These are phyloP conservation scores for Cryptococcus sp. DNA, from an alignment of 1,284 basidiomycete species.

Conservation along the genomic window DNA sequence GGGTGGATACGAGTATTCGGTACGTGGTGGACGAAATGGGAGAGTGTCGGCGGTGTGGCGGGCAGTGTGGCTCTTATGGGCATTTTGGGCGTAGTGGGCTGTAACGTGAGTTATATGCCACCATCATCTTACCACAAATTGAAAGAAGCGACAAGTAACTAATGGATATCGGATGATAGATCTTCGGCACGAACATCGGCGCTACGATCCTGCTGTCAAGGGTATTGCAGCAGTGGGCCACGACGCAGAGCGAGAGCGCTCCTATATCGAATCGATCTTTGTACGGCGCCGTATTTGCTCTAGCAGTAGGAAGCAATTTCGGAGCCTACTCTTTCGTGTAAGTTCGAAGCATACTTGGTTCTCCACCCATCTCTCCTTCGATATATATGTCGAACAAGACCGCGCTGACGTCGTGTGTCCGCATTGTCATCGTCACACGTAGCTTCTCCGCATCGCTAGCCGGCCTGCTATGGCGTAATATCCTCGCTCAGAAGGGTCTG, in stretches of 20 bases:
- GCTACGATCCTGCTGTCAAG: constrained; percentile 81
- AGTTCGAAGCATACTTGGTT: constrained; percentile 14
- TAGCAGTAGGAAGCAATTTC: constrained; percentile 84
- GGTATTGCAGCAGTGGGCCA: constrained; percentile 46
- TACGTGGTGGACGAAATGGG: constrained; percentile 65
- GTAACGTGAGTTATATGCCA: constrained; percentile 63
- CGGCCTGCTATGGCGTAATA: constrained; percentile 81
- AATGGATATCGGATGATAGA: constrained; percentile 49
- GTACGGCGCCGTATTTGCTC: constrained; percentile 58
- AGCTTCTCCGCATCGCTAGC: constrained; percentile 80
- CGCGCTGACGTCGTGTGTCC: neutral
- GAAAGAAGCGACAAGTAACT: constrained; percentile 57
- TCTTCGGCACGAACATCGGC: constrained; percentile 93
- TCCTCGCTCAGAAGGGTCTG: constrained; percentile 77
- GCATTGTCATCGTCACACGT: neutral
- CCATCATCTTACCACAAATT: neutral
- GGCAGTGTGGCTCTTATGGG: constrained; percentile 59
- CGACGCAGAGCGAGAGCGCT: constrained; percentile 12
- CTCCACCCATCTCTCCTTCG: neutral
- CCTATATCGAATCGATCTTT: constrained; percentile 46
- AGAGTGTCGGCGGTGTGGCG: constrained; percentile 49
- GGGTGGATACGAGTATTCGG: constrained; percentile 93
- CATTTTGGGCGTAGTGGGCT: constrained; percentile 67
- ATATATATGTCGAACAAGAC: too few relatives aligned
- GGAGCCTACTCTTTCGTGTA: constrained; percentile 88